Percentiles rank a stretch among this genome's conserved stretches.
Evolutionary conservation across 331 rosid genomes (phyloP).

Genomic region (Saraca asoca): DNA sequence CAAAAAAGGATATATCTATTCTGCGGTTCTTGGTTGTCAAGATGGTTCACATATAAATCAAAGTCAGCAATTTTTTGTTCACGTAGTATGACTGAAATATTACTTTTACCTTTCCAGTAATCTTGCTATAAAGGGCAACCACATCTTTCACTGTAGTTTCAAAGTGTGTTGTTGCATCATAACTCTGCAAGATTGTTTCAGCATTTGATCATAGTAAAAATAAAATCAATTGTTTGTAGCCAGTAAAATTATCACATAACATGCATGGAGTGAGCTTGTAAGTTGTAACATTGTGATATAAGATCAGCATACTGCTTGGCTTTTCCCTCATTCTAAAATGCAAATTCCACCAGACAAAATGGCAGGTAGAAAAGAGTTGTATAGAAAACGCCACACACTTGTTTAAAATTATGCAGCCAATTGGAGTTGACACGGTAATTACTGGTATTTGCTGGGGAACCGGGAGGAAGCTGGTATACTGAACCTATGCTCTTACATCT

Average conservation of each 20-base stretch:
- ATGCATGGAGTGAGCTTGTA: too few relatives aligned
- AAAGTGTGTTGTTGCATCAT: slow-evolving; percentile 65
- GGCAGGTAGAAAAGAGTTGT: not conserved
- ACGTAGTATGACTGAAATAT: slow-evolving; percentile 11
- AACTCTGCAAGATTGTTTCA: slow-evolving; percentile 48
- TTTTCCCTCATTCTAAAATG: not conserved
- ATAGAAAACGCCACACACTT: not conserved
- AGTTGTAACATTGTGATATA: too few relatives aligned
- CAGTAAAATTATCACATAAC: too few relatives aligned
- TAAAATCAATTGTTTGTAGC: too few relatives aligned
- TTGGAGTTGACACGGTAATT: not conserved
- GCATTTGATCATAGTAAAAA: not conserved
- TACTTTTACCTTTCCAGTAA: slow-evolving; percentile 47
- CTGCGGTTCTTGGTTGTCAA: not conserved
- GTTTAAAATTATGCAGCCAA: not conserved
- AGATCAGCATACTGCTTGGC: not conserved
- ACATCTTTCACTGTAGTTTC: slow-evolving; percentile 63
- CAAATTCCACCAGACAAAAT: slow-evolving; percentile 5
- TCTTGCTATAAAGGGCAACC: slow-evolving; percentile 50
- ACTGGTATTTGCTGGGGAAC: not conserved
- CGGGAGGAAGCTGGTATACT: slow-evolving; percentile 18
- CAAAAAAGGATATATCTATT: not conserved
- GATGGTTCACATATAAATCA: not conserved
- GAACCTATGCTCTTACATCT: slow-evolving; percentile 9
- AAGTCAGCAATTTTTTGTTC: not conserved